Conservation (phyloP, 2,329 filamentous ascomycete genomes). For the Zymoseptoria pseudotritici region DNA sequence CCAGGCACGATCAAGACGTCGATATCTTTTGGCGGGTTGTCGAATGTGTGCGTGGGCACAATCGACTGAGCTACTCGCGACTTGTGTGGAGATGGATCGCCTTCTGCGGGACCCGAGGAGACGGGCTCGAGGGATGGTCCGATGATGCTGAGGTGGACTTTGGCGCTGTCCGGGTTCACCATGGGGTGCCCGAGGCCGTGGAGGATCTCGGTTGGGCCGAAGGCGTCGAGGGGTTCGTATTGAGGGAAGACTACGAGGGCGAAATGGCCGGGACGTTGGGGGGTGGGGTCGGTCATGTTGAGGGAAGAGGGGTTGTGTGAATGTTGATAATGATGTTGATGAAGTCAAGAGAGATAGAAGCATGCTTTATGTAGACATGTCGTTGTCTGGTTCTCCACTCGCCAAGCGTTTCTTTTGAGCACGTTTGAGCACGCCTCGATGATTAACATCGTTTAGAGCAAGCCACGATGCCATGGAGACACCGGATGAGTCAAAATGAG, state of each 20-base stretch:
- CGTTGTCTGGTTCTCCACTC: background rate
- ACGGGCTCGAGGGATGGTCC: background rate
- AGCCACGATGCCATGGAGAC: no score
- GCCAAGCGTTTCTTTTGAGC: background rate
- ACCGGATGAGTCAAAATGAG: background rate
- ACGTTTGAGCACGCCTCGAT: background rate
- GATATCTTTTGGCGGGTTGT: slow-evolving; percentile 39
- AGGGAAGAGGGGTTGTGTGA: background rate
- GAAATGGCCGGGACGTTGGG: slow-evolving; percentile 1
- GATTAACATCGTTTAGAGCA: no score
- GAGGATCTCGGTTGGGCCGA: slow-evolving; percentile 15
- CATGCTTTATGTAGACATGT: background rate
- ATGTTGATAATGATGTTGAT: background rate
- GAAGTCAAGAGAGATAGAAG: no score
- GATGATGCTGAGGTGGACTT: background rate
- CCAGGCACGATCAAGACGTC: slow-evolving; percentile 63
- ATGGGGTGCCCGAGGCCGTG: slow-evolving; percentile 6
- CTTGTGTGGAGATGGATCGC: background rate
- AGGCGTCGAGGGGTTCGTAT: slow-evolving; percentile 17
- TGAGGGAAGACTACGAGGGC: slow-evolving; percentile 13
- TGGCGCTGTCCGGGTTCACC: background rate
- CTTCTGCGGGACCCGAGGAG: background rate
- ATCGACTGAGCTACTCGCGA: background rate
- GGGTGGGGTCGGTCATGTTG: background rate
- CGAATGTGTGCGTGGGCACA: slow-evolving; percentile 49